Percentiles rank a stretch among this genome's conserved stretches.
phyloP scores from a whole-genome alignment of 140 eudicot species.

The Bidens hawaiensis region DNA sequence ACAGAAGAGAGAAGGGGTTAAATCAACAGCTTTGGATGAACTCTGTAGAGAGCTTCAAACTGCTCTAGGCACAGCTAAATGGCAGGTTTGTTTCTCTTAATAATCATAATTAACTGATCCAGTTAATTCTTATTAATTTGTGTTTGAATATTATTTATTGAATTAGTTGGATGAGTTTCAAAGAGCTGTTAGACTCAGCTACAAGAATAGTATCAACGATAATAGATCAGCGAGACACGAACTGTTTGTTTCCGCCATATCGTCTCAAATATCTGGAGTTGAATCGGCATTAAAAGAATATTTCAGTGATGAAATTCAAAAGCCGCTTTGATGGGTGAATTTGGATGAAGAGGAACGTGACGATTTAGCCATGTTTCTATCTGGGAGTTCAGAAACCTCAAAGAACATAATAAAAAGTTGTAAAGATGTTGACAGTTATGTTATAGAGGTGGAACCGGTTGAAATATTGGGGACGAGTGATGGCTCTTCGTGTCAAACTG shows the following conservation, averaged over 20 bases:
- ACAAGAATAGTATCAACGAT: conserved; percentile 55
- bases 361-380: conserved; percentile 83
- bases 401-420: conserved; percentile 28
- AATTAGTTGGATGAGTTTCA: conserved; percentile 89
- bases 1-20: conserved; percentile 58
- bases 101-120: neutral
- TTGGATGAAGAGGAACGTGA: conserved; percentile 82
- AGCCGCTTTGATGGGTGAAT: conserved; percentile 82
- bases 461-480: conserved; percentile 48
- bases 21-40: conserved; percentile 47
- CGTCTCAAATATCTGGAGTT: conserved; percentile 64
- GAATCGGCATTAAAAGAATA: conserved; percentile 57
- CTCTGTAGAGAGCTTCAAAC: conserved; percentile 80
- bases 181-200: conserved; percentile 72
- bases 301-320: conserved; percentile 41
- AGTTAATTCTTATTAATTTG: neutral
- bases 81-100: conserved; percentile 66
- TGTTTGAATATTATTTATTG: conserved; percentile 6
- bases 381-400: conserved; percentile 48
- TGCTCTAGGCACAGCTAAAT: conserved; percentile 93
- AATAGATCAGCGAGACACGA: conserved; percentile 52
- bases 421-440: conserved; percentile 24
- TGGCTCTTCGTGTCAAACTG: conserved; percentile 41
- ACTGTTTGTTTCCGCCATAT: conserved; percentile 69
- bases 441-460: conserved; percentile 32